These are phyloP conservation scores for Phytophthora ohioensis DNA, from an alignment of 352 stramenopile genomes.

Conservation along the genomic window DNA sequence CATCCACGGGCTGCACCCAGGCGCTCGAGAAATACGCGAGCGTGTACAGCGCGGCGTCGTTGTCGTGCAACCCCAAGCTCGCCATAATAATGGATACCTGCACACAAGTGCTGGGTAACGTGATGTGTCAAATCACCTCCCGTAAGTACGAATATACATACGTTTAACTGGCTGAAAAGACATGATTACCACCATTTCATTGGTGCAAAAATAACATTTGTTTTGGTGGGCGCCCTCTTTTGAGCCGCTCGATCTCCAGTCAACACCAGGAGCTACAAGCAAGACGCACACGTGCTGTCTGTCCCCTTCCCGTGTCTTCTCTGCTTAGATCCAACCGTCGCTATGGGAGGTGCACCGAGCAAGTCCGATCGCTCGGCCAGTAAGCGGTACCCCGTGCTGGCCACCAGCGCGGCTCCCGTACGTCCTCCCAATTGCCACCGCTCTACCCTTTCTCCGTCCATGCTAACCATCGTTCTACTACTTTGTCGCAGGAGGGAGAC, in stretches of 20 bases:
- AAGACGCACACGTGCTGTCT: conserved; percentile 25
- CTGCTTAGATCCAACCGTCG: conserved; percentile 14
- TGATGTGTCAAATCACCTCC: conserved; percentile 23
- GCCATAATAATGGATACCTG: conserved; percentile 11
- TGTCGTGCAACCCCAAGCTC: conserved; percentile 22
- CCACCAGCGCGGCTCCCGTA: conserved; percentile 70
- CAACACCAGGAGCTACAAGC: conserved; percentile 30
- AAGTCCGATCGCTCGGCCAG: conserved; percentile 31
- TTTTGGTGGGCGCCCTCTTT: conserved; percentile 12
- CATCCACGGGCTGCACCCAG: conserved; percentile 51
- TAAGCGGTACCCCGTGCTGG: conserved; percentile 66
- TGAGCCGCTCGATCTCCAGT: conserved; percentile 45
- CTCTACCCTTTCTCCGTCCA: neutral
- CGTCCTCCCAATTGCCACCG: conserved; percentile 19
- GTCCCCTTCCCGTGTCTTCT: conserved; percentile 26
- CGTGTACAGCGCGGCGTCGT: conserved; percentile 46
- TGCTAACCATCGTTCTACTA: conserved; percentile 16
- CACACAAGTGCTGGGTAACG: neutral
- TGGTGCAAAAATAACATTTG: conserved; percentile 22
- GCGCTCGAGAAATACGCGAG: conserved; percentile 56
- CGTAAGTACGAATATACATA: conserved; percentile 21
- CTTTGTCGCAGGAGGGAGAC: conserved; percentile 40
- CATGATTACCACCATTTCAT: neutral
- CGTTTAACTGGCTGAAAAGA: conserved; percentile 9
- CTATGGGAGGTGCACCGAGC: conserved; percentile 67